Percentiles rank a stretch among this genome's conserved stretches.
phyloP scores from a whole-genome alignment of 495 filamentous ascomycete species.

The Neurospora sp. region DNA sequence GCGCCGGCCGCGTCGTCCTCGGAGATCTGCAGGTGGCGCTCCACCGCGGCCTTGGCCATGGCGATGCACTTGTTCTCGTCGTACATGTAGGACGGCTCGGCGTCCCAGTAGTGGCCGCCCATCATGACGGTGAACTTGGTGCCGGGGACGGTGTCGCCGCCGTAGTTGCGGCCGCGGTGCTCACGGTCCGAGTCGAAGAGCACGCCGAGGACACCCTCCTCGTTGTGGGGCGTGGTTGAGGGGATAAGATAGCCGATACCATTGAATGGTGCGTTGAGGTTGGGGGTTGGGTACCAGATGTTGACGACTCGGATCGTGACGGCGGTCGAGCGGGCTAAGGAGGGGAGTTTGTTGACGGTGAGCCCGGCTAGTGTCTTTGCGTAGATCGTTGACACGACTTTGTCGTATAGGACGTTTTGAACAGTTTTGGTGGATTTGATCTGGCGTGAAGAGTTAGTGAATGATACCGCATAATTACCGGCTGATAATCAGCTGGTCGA shows the following conservation, averaged over 20 bases:
- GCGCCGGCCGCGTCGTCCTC: conserved; percentile 35
- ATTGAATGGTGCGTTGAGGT: conserved; percentile 46
- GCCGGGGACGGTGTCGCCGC: conserved; percentile 46
- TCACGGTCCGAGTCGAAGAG: conserved; percentile 74
- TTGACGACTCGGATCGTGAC: conserved; percentile 88
- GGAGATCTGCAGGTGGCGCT: conserved; percentile 62
- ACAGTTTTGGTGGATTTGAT: conserved; percentile 15
- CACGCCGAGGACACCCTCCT: conserved; percentile 77
- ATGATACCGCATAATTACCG: background rate
- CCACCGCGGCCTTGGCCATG: conserved; percentile 59
- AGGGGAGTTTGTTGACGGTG: conserved; percentile 34
- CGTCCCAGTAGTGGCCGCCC: conserved; percentile 88
- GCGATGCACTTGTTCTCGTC: conserved; percentile 49
- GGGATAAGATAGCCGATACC: conserved; percentile 89
- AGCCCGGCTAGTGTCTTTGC: conserved; percentile 36
- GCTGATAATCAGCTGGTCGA: background rate
- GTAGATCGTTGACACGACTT: conserved; percentile 64
- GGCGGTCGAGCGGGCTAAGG: conserved; percentile 46
- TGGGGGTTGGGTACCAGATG: conserved; percentile 62
- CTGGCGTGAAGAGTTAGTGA: conserved; percentile 7
- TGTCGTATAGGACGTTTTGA: conserved; percentile 35
- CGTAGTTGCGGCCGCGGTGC: conserved; percentile 16
- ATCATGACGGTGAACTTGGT: conserved; percentile 94
- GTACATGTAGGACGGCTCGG: conserved; percentile 39
- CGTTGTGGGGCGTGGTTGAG: conserved; percentile 53